phyloP scores from a whole-genome alignment of 768 basidiomycete genomes.

The Tulasnella sp. region DNA sequence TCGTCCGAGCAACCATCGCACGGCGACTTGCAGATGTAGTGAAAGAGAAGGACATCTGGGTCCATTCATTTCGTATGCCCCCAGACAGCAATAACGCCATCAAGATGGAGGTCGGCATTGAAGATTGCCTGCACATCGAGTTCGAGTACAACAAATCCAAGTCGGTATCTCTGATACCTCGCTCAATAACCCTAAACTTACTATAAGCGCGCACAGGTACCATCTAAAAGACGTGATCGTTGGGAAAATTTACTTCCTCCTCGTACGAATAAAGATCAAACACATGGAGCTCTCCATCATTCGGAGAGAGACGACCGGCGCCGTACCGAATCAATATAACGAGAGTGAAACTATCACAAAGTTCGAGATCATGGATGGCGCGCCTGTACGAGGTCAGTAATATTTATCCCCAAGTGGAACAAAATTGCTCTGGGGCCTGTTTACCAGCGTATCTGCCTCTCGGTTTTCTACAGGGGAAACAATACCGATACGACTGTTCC shows the following conservation, averaged over 20 bases:
- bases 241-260: slow-evolving; percentile 97
- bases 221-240: slow-evolving; percentile 98
- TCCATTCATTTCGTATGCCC: slow-evolving; percentile 97
- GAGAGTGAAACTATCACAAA: slow-evolving; percentile 99
- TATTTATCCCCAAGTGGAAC: neutral
- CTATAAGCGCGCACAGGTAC: slow-evolving; percentile 48
- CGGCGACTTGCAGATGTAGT: slow-evolving; percentile 85
- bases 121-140: slow-evolving; percentile 97
- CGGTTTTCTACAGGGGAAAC: slow-evolving; percentile 67
- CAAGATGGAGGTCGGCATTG: slow-evolving; percentile 99
- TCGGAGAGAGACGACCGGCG: slow-evolving; percentile 90
- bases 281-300: slow-evolving; percentile 99
- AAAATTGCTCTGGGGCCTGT: neutral
- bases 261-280: slow-evolving; percentile 97
- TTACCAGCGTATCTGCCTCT: too few species aligned
- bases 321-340: slow-evolving; percentile 98
- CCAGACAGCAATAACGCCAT: slow-evolving; percentile 96
- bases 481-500: slow-evolving; percentile 93
- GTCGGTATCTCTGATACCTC: slow-evolving; percentile 37
- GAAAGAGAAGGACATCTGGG: slow-evolving; percentile 94
- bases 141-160: slow-evolving; percentile 99
- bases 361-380: slow-evolving; percentile 64
- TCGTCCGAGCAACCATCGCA: slow-evolving; percentile 81
- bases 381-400: slow-evolving; percentile 33
- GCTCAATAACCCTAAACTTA: neutral